phyloP scores from a whole-genome alignment of 2,329 filamentous ascomycete genomes.

The Chaetomiaceae sp. region DNA sequence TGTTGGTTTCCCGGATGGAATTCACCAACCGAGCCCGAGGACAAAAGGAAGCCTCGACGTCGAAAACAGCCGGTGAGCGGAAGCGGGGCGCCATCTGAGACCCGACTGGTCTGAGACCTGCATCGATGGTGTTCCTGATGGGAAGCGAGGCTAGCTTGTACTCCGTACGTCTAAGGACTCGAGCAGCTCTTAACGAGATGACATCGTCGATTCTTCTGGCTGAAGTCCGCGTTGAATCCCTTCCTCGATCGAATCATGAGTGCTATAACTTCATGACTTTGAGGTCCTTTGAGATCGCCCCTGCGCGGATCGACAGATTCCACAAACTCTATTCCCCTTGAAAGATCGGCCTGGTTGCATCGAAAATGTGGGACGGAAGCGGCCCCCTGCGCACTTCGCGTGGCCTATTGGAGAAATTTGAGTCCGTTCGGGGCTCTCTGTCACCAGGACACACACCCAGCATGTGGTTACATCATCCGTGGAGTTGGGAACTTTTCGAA shows the following conservation, averaged over 20 bases:
- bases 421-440: no score
- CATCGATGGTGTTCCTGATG: not conserved
- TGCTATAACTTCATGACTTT: not conserved
- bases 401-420: slow-evolving; percentile 4
- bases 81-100: not conserved
- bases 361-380: not conserved
- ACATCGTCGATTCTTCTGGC: no score
- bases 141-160: no score
- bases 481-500: slow-evolving; percentile 3
- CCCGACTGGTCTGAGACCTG: not conserved
- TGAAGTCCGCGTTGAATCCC: no score
- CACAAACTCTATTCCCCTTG: slow-evolving; percentile 19
- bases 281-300: slow-evolving; percentile 16
- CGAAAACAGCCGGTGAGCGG: not conserved
- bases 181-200: not conserved
- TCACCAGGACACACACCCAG: not conserved
- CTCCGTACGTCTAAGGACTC: no score
- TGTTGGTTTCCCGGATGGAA: not conserved
- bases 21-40: no score
- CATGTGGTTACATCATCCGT: not conserved
- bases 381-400: not conserved
- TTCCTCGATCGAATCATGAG: no score
- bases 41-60: no score
- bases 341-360: no score
- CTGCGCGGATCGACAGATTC: slow-evolving; percentile 24